These are phyloP conservation scores for Euphorbia corollata DNA, from an alignment of 441 rosid species.

Conservation along the genomic window DNA sequence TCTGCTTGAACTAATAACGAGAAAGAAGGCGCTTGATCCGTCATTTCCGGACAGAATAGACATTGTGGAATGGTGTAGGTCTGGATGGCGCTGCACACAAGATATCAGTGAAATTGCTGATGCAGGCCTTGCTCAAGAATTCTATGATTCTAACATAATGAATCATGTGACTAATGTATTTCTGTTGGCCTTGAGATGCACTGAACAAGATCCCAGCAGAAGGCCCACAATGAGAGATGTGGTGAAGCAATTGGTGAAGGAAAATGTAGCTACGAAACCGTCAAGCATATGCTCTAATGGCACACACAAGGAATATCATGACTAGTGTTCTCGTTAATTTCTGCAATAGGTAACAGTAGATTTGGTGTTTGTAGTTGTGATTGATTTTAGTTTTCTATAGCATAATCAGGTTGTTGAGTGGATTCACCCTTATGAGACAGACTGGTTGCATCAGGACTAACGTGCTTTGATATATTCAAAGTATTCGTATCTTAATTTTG, in stretches of 20 bases:
- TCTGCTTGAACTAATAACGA: slow-evolving; percentile 57
- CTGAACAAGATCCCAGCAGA: slow-evolving; percentile 42
- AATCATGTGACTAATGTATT: slow-evolving; percentile 2
- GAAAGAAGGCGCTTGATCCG: slow-evolving; percentile 52
- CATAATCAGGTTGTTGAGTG: too few relatives aligned
- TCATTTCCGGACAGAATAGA: slow-evolving; percentile 37
- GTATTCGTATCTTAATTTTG: too few relatives aligned
- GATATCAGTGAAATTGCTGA: slow-evolving; percentile 41
- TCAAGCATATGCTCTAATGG: not conserved
- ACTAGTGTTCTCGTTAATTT: too few relatives aligned
- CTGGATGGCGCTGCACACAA: slow-evolving; percentile 29
- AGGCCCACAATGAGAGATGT: slow-evolving; percentile 72
- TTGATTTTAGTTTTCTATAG: too few relatives aligned
- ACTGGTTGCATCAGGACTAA: too few relatives aligned
- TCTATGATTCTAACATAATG: slow-evolving; percentile 28
- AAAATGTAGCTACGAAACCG: slow-evolving; percentile 11
- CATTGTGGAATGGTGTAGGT: slow-evolving; percentile 46
- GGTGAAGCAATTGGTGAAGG: slow-evolving; percentile 42
- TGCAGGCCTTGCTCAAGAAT: slow-evolving; percentile 36
- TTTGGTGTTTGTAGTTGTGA: too few relatives aligned
- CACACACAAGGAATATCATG: too few relatives aligned
- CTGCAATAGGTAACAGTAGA: too few relatives aligned
- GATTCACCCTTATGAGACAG: too few relatives aligned
- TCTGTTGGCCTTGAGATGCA: slow-evolving; percentile 14
- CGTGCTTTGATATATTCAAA: too few relatives aligned